These are phyloP conservation scores for Colletotrichum godetiae DNA, from an alignment of 2,329 filamentous ascomycete species.

Conservation along the genomic window DNA sequence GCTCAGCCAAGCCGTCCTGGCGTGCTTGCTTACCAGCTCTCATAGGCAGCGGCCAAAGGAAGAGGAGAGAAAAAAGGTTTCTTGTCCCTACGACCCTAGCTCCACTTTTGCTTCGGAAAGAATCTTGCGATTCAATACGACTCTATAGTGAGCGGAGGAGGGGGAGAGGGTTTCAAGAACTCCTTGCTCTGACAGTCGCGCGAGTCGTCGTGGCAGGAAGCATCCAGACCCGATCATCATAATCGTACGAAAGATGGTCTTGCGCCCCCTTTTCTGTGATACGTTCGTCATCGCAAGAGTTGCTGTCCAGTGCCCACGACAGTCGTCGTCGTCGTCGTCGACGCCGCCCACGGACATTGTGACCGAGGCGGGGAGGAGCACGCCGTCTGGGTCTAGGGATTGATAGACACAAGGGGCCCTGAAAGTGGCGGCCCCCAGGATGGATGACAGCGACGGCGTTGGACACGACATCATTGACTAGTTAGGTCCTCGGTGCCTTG, in stretches of 20 bases:
- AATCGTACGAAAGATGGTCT: constrained; percentile 26
- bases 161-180: constrained; percentile 25
- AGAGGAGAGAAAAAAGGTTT: constrained; percentile 18
- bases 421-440: neutral
- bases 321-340: neutral
- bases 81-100: constrained; percentile 24
- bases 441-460: constrained; percentile 5
- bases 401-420: constrained; percentile 24
- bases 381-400: constrained; percentile 7
- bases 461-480: neutral
- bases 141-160: constrained; percentile 20
- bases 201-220: constrained; percentile 22
- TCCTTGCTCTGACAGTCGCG: constrained; percentile 30
- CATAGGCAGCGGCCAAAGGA: neutral
- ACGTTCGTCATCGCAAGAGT: constrained; percentile 14
- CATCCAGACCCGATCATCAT: constrained; percentile 12
- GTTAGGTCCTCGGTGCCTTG: neutral
- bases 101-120: constrained; percentile 32
- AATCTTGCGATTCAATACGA: constrained; percentile 34
- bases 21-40: neutral
- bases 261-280: neutral
- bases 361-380: constrained; percentile 13
- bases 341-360: neutral
- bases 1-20: neutral
- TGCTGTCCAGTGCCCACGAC: neutral